Percentiles rank a stretch among this genome's conserved stretches.
phyloP scores from a whole-genome alignment of 208 protist genomes.

The Wallacemonas sp. region DNA sequence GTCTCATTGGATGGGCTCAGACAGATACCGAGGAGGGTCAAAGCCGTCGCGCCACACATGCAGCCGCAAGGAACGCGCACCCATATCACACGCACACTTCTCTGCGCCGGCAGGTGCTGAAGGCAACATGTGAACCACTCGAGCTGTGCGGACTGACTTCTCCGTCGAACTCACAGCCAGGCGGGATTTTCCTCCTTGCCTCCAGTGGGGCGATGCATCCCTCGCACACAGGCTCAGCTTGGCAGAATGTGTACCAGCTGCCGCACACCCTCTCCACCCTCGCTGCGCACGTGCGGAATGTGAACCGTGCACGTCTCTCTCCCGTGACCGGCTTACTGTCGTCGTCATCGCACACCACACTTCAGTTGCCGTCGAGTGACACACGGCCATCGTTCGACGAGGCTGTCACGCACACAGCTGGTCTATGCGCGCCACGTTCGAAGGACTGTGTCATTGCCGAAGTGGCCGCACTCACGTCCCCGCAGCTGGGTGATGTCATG shows the following conservation, averaged over 20 bases:
- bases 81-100: neutral
- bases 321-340: neutral
- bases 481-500: neutral
- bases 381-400: neutral
- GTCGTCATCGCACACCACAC: neutral
- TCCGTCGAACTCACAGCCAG: too few species aligned
- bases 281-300: neutral
- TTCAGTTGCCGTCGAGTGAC: neutral
- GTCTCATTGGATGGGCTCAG: neutral
- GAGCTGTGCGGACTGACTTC: too few species aligned
- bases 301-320: neutral
- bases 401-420: neutral
- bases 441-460: conserved; percentile 12
- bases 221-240: neutral
- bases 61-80: too few species aligned
- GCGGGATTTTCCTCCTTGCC: conserved; percentile 8
- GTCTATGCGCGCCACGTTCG: neutral
- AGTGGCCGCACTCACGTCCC: neutral
- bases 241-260: conserved; percentile 1
- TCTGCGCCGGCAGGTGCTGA: conserved; percentile 3
- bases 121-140: neutral
- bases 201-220: neutral
- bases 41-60: too few species aligned
- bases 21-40: too few species aligned
- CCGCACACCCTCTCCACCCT: neutral